Evolutionary conservation across 169 alveolate species (phyloP), one percentile per base, ranked within the genome.

Genomic region (Cryptosporidium sp.): DNA sequence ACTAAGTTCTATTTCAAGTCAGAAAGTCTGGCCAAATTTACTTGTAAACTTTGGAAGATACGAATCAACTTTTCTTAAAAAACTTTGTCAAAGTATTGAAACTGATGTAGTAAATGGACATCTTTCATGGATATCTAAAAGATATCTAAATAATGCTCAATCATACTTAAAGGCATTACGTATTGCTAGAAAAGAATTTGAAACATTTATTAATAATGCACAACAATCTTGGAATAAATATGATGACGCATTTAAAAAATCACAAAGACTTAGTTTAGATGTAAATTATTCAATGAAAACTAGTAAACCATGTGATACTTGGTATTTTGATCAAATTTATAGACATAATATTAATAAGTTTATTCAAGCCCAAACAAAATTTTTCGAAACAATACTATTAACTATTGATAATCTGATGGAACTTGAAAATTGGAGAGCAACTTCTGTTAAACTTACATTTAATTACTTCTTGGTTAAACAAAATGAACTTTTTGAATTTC

Each of bases 21-120:
- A 75, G 18, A 26, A 60, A 42, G 37, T 33, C n/a, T 75, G 86
- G 86, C 86, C 86, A 58, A 35, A 31, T 75, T 56, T 75, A n/a
- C 42, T 75, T 23, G n/a, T 39, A 26, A 31, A 58, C 42, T 75
- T 9, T 31, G 69, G 51, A 45, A 60, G 44, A 58, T 62, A 75
- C 9, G 86, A 75, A 31, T 33, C 86, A 18, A 53, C 62, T 44
- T 75, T 31, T 75, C 70, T 75, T 8, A 75, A 60, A 23, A 75
- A 75, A 31, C 71, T 75, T 12, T 37, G 58, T 31, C 48, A 75
- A 56, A 75, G 86, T 33, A 35, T 75, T 56, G 86, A 75, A 35
- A 60, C 86, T 33, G 86, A 75, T 21, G 86, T 75, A n/a, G 86
- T 75, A 4, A 75, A 75, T 75, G 86, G 86, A 10, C 86, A 75